Evolutionary conservation across 345 rosid genomes (phyloP).

Genomic region (Ceriops tagal): DNA sequence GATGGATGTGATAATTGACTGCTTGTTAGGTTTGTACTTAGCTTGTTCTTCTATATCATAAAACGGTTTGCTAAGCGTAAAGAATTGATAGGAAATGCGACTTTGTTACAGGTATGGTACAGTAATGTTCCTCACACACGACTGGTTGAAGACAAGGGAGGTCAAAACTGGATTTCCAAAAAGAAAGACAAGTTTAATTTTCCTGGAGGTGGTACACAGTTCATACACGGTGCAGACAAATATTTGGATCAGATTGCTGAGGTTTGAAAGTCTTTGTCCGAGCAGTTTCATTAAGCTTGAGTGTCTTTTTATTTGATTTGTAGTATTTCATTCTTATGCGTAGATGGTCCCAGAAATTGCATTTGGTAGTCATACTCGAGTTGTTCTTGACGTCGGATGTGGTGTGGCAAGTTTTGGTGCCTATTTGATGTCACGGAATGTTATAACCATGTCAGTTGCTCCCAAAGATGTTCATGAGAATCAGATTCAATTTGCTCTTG

Average conservation of each 20-base stretch:
- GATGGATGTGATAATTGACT: no score
- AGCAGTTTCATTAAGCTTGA: background rate
- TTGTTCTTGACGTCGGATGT: conserved; percentile 86
- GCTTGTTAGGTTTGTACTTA: no score
- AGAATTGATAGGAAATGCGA: conserved; percentile 9
- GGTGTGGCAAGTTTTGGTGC: conserved; percentile 99
- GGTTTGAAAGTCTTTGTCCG: conserved; percentile 35
- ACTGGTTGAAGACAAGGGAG: conserved; percentile 90
- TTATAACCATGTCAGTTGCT: conserved; percentile 80
- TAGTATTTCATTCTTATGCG: conserved; percentile 15
- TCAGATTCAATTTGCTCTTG: conserved; percentile 98
- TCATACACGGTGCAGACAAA: conserved; percentile 90
- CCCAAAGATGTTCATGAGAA: conserved; percentile 99
- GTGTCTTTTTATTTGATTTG: conserved; percentile 15
- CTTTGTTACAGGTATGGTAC: conserved; percentile 68
- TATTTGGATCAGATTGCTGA: conserved; percentile 83
- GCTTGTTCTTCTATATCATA: background rate
- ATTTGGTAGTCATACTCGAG: conserved; percentile 71
- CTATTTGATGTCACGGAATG: conserved; percentile 72
- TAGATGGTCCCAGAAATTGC: conserved; percentile 82
- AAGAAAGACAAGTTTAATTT: conserved; percentile 79
- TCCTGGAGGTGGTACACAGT: conserved; percentile 98
- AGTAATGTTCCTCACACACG: conserved; percentile 81
- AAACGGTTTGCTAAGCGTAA: background rate
- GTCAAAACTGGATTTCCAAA: conserved; percentile 86